A percentile compares a stretch with the other conserved stretches of the same genome.
Evolutionary conservation across 2,329 filamentous ascomycete genomes (phyloP).

Genomic region (Nigrospora sphaerica): DNA sequence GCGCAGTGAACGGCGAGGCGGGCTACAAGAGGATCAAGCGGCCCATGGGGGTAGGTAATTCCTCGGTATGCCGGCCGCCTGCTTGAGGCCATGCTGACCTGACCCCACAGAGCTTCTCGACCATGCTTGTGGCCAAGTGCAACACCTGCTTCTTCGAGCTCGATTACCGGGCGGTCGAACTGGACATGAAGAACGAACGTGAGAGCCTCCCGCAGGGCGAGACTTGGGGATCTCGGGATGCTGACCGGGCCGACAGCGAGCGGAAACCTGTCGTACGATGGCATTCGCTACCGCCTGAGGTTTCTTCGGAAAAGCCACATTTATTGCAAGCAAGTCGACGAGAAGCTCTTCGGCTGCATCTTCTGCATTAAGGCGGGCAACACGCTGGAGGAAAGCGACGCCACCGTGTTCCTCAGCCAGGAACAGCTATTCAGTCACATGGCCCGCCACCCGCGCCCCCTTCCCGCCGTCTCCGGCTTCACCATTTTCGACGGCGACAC

Average conservation of each 20-base stretch:
- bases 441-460: slow-evolving; percentile 43
- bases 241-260: slow-evolving; percentile 24
- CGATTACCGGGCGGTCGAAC: slow-evolving; percentile 43
- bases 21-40: slow-evolving; percentile 45
- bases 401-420: slow-evolving; percentile 49
- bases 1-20: slow-evolving; percentile 37
- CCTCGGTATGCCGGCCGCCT: background rate
- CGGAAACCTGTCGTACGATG: slow-evolving; percentile 38
- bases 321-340: slow-evolving; percentile 39
- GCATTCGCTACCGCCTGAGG: slow-evolving; percentile 43
- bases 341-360: slow-evolving; percentile 45
- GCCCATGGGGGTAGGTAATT: slow-evolving; percentile 30
- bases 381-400: slow-evolving; percentile 46
- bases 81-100: no score
- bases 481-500: slow-evolving; percentile 37
- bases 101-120: slow-evolving; percentile 30
- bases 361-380: slow-evolving; percentile 44
- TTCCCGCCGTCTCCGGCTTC: slow-evolving; percentile 41
- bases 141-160: slow-evolving; percentile 46
- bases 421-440: slow-evolving; percentile 47
- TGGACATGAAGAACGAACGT: slow-evolving; percentile 42
- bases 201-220: no score
- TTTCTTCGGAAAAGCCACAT: slow-evolving; percentile 51
- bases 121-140: slow-evolving; percentile 41
- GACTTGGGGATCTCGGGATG: slow-evolving; percentile 10